phyloP scores from a whole-genome alignment of 2,329 filamentous ascomycete species.

The Periconia digitata region DNA sequence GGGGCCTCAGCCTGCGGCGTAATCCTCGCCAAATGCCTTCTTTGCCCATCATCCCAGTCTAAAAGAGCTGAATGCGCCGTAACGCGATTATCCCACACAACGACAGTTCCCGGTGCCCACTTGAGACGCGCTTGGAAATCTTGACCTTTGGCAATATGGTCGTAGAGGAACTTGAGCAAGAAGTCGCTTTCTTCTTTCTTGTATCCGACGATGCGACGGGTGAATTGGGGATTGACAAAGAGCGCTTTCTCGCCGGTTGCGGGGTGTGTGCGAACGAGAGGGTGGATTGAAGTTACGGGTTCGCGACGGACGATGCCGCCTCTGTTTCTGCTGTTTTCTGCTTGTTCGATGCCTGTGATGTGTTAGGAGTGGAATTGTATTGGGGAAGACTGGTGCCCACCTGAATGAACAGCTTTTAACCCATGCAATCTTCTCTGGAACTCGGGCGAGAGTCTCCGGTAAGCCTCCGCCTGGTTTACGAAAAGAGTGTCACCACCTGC shows the following conservation, averaged over 20 bases:
- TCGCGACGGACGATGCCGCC: slow-evolving; percentile 75
- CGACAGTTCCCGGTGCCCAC: slow-evolving; percentile 78
- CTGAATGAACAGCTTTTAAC: slow-evolving; percentile 78
- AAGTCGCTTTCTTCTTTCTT: slow-evolving; percentile 86
- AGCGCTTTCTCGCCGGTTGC: slow-evolving; percentile 79
- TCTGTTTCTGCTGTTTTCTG: slow-evolving; percentile 65
- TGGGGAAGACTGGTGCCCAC: slow-evolving; percentile 37
- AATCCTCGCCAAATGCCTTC: slow-evolving; percentile 78
- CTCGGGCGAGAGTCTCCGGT: slow-evolving; percentile 74
- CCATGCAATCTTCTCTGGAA: slow-evolving; percentile 82
- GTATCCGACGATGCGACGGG: slow-evolving; percentile 75
- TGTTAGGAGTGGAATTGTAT: slow-evolving; percentile 4
- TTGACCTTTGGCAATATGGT: slow-evolving; percentile 71
- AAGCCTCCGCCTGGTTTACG: slow-evolving; percentile 76
- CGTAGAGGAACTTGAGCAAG: slow-evolving; percentile 74
- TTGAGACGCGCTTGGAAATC: slow-evolving; percentile 75
- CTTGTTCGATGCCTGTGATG: slow-evolving; percentile 66
- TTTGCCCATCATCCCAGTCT: slow-evolving; percentile 78
- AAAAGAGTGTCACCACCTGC: slow-evolving; percentile 87
- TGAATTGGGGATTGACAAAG: slow-evolving; percentile 84
- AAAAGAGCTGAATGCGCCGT: slow-evolving; percentile 77
- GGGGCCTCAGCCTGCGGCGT: slow-evolving; percentile 81
- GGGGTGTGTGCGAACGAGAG: slow-evolving; percentile 78
- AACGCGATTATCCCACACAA: slow-evolving; percentile 84
- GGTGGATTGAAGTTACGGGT: slow-evolving; percentile 73